Evolutionary conservation across 139 green algal species (phyloP).

Genomic region (Chlorella sp.): DNA sequence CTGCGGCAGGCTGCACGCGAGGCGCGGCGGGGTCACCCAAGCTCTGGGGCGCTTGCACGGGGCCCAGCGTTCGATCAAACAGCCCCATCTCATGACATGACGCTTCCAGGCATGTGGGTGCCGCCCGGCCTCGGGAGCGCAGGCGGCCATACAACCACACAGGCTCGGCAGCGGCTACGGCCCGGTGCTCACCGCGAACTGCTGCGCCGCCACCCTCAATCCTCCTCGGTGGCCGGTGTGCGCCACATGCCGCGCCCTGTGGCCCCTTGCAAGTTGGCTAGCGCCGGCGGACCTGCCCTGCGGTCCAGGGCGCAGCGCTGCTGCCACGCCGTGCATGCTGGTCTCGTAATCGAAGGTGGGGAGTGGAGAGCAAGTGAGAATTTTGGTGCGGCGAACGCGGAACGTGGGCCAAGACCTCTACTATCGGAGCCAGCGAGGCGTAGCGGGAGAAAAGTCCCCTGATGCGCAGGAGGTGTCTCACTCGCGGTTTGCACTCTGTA

Average conservation of each 20-base stretch:
- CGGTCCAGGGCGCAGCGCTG: neutral
- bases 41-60: neutral
- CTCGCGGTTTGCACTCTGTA: too few species aligned
- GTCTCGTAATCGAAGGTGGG: neutral
- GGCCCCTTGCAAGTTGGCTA: neutral
- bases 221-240: neutral
- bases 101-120: neutral
- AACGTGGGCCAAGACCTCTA: too few species aligned
- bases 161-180: neutral
- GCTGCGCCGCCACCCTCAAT: neutral
- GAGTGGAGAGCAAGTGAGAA: too few species aligned
- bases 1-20: too few species aligned
- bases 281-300: neutral
- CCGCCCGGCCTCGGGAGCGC: neutral
- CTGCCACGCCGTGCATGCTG: neutral
- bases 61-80: neutral
- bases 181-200: neutral
- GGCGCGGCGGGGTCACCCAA: neutral
- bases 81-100: neutral
- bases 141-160: neutral
- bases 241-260: neutral
- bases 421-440: too few species aligned
- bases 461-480: too few species aligned
- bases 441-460: too few species aligned
- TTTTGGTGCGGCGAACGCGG: too few species aligned